A percentile compares a stretch with the other conserved stretches of the same genome.
These are phyloP conservation scores for Erigeron canadensis DNA, from an alignment of 129 eudicot species.

Conservation along the genomic window DNA sequence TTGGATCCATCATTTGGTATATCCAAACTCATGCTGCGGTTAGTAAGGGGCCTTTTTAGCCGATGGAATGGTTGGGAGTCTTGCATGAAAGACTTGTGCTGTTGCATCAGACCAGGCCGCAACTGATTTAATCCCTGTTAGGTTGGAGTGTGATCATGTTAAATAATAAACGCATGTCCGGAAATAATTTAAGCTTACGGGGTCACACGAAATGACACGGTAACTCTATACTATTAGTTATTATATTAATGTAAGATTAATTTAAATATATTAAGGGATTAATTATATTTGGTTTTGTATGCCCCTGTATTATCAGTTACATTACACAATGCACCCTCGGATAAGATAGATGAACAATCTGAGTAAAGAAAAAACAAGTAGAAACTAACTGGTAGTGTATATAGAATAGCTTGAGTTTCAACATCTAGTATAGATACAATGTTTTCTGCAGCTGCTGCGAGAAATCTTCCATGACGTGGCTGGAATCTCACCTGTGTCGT, in stretches of 20 bases:
- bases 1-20: constrained; percentile 72
- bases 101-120: constrained; percentile 87
- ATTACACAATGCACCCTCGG: background rate
- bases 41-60: constrained; percentile 75
- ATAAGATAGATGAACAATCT: background rate
- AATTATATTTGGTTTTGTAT: constrained; percentile 62
- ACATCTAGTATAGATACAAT: constrained; percentile 48
- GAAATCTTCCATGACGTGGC: constrained; percentile 80
- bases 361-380: background rate
- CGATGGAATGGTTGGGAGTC: constrained; percentile 91
- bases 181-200: no score
- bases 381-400: constrained; percentile 49
- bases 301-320: constrained; percentile 46
- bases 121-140: constrained; percentile 80
- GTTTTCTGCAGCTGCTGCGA: constrained; percentile 88
- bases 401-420: constrained; percentile 61
- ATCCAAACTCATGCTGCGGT: constrained; percentile 66
- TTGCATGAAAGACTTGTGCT: constrained; percentile 90
- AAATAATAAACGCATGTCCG: no score
- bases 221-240: no score
- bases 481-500: constrained; percentile 76
- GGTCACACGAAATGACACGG: no score
- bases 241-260: no score
- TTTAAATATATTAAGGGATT: no score
- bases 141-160: no score